Conservation (phyloP, 179 eudicot genomes). For the Spergularia azorica region DNA sequence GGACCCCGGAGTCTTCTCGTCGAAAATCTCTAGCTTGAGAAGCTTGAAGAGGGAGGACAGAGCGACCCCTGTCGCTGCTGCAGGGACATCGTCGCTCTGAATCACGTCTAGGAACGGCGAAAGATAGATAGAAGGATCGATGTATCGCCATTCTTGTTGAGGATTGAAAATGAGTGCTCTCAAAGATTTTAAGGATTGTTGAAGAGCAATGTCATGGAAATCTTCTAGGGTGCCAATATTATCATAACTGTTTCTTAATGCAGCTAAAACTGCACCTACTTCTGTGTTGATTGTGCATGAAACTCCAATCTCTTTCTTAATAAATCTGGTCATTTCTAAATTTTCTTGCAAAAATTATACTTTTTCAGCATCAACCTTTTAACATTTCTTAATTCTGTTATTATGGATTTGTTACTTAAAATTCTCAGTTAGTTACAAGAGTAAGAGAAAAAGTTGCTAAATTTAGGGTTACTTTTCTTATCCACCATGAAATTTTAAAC, state of each 20-base stretch:
- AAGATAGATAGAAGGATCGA: constrained; percentile 74
- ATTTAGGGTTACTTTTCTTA: not conserved
- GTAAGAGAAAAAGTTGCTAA: constrained; percentile 12
- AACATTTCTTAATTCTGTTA: not conserved
- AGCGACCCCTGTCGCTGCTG: constrained; percentile 70
- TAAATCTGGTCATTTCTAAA: constrained; percentile 28
- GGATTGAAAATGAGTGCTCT: constrained; percentile 73
- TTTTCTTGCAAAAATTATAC: not conserved
- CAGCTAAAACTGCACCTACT: constrained; percentile 80
- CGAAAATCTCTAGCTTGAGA: constrained; percentile 55
- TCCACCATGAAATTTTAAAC: not conserved
- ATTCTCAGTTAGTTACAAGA: constrained; percentile 23
- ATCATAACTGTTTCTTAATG: constrained; percentile 50
- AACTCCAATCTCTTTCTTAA: constrained; percentile 60
- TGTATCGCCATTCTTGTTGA: constrained; percentile 70
- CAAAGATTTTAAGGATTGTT: constrained; percentile 70
- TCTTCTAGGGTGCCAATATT: constrained; percentile 47
- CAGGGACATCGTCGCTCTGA: constrained; percentile 78
- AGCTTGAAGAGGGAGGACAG: constrained; percentile 70
- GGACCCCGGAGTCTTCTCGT: constrained; percentile 73
- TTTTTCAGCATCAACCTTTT: not conserved
- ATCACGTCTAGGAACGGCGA: constrained; percentile 83
- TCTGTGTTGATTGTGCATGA: constrained; percentile 91
- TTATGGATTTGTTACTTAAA: not conserved
- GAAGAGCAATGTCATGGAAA: constrained; percentile 43